Evolutionary conservation across 164 flowering plant species (phyloP).

Genomic region (Liriodendron chinense): DNA sequence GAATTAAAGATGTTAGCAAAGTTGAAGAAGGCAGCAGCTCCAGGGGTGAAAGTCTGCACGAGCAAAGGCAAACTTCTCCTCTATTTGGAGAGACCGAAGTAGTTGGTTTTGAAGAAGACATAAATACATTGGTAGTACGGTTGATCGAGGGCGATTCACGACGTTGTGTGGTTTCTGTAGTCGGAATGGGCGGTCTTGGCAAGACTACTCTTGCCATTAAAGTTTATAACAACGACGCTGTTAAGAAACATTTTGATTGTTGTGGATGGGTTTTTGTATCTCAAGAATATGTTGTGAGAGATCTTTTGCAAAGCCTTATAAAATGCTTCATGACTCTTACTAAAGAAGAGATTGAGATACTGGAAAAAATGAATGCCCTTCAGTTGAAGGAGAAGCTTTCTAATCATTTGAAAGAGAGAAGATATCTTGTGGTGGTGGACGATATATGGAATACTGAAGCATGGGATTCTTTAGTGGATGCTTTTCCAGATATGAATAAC

Average conservation of each 20-base stretch:
- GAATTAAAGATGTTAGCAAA: not conserved
- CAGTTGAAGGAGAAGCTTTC: not conserved
- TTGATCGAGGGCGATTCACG: not conserved
- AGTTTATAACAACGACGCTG: not conserved
- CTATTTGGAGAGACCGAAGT: not conserved
- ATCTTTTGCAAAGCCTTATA: not conserved
- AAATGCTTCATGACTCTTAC: not conserved
- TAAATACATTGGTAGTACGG: not conserved
- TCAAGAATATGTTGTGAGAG: not conserved
- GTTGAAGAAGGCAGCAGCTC: not conserved
- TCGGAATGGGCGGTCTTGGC: not conserved
- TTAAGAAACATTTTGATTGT: not conserved
- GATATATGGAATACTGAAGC: not conserved
- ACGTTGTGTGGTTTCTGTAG: not conserved
- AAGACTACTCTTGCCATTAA: not conserved
- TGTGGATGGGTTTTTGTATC: not conserved
- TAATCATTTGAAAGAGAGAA: not conserved
- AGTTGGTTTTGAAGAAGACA: not conserved
- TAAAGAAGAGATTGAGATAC: not conserved
- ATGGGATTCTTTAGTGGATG: not conserved
- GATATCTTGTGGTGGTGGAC: not conserved
- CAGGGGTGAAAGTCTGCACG: not conserved
- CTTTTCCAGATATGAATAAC: not conserved
- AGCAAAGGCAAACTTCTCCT: not conserved
- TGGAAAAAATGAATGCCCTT: not conserved